Evolutionary conservation across 2,329 filamentous ascomycete species (phyloP), one percentile per base, ranked within the genome.

Genomic region (Thelonectria discophora): DNA sequence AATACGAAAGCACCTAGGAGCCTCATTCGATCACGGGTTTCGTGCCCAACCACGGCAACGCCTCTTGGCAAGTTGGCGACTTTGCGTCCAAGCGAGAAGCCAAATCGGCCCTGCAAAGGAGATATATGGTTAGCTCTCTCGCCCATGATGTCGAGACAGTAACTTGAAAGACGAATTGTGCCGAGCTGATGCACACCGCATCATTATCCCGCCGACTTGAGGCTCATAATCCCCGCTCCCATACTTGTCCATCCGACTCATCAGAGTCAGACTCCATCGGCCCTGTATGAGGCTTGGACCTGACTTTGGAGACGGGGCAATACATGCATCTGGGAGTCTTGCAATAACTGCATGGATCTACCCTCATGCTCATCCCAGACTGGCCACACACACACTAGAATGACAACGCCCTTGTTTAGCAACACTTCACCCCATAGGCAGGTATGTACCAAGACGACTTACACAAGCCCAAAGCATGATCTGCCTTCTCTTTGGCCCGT

Each of bases 231-330:
- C 11, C 34, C 11, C 6, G 12, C 6, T 37, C 34, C 11, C 4
- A 37, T 2, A 13, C 12, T 2, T 37, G 34, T 12, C 34, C 34
- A 37, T 37, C 21, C 21, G 21, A 24, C 21, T 24, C 21, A 24
- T 24, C 21, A 6, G 21, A 13, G 3, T 34, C 32, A 34, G 32
- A 34, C 3, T 34, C 21, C 21, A 24, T 24, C 6, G 6, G 34
- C 6, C 13, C 40, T 2, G 17, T 10, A n/a, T 47, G 52, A 8
- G 32, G 32, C 20, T 55, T 55, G 11, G 52, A 55, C 5, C 27
- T 55, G 9, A 55, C 18, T 20, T 55, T 55, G 6, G 17, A 39
- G 18, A 55, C 52, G 3, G 42, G 52, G 24, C 52, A 55, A 13
- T 55, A 55, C 1, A 47, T 42, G 45, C 52, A 55, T 40, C 52